Evolutionary conservation across 1,139 yeast genomes (phyloP), one percentile per base, ranked within the genome.

Genomic region (Komagataea norvegica): DNA sequence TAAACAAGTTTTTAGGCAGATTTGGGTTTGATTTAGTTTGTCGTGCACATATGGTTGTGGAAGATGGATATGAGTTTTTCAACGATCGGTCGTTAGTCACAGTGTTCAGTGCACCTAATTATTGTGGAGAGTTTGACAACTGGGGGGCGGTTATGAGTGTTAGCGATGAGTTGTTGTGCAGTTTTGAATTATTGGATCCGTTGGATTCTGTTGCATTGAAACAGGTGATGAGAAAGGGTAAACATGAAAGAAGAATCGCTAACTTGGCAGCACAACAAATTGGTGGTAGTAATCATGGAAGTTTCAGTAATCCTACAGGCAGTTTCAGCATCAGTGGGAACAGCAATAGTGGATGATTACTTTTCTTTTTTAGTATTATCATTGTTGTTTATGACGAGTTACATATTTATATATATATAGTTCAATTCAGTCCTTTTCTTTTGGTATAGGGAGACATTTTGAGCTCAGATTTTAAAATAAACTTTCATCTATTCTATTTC

Each of bases 131-230:
- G 61, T 91, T 91, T 55, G 97, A 91, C 60, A 91, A 91, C 57
- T 91, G 96, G 96, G 98, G 97, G 17, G 97, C 97, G 1, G 96
- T 91, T 2, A 91, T 91, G 98, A 79, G 94, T 52, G 97, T 91
- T 14, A 79, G 86, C 48, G 96, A 91, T 50, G 96, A 88, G 52
- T 68, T 91, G 47, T 67, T 91, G 44, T 91, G 97, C 61, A 81
- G 91, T 42, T 91, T 91, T 62, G 97, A 91, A 61, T 71, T 91
- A 46, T 68, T 91, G 44, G 96, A 91, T 62, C 98, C 98, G 8
- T 70, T 91, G 54, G 98, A 91, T 61, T 79, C 94, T 37, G 80
- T 84, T 25, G 96, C 96, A 2, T 73, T 91, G 61, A 88, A 89
- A 59, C 96, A 84, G 60, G 95, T 87, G 36, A 82, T 86, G 93